A percentile compares a stretch with the other conserved stretches of the same genome.
Evolutionary conservation across 805 yeast species (phyloP).

Genomic region (Cyberlindnera amylophila): DNA sequence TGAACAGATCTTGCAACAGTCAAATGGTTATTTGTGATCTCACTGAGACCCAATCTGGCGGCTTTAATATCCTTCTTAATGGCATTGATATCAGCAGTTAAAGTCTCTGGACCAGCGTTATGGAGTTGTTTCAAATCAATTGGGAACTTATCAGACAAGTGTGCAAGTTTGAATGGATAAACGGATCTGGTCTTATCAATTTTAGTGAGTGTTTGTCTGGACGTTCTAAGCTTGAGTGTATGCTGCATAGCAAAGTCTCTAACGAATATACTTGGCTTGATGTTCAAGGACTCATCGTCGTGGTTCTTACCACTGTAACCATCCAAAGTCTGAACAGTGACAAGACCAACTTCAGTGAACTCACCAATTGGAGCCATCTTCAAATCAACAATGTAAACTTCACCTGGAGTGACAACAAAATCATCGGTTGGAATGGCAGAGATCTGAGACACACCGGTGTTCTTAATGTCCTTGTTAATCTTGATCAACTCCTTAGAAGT

Average conservation of each 20-base stretch:
- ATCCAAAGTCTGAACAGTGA: conserved; percentile 66
- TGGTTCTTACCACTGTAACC: conserved; percentile 60
- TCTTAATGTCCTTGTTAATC: conserved; percentile 33
- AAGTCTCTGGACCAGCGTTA: conserved; percentile 25
- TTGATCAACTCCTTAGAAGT: conserved; percentile 39
- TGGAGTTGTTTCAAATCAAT: conserved; percentile 38
- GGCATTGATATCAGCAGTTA: conserved; percentile 34
- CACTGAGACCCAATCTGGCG: conserved; percentile 72
- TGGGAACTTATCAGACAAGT: conserved; percentile 63
- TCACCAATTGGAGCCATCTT: conserved; percentile 66
- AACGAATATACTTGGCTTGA: conserved; percentile 68
- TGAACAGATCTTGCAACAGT: conserved; percentile 71
- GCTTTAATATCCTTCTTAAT: conserved; percentile 55
- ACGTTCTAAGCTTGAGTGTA: conserved; percentile 67
- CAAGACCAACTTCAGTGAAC: conserved; percentile 55
- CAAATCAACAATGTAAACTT: conserved; percentile 82
- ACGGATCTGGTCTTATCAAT: conserved; percentile 78
- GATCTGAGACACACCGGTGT: conserved; percentile 35
- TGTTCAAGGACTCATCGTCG: conserved; percentile 45
- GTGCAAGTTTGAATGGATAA: conserved; percentile 84
- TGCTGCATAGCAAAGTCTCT: conserved; percentile 86
- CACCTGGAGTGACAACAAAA: conserved; percentile 71
- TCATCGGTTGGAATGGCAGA: conserved; percentile 77
- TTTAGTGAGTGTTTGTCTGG: conserved; percentile 65
- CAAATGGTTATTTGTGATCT: conserved; percentile 75